These are phyloP conservation scores for Tanozyma kutaoensis DNA, from an alignment of 805 yeast genomes.

Conservation along the genomic window DNA sequence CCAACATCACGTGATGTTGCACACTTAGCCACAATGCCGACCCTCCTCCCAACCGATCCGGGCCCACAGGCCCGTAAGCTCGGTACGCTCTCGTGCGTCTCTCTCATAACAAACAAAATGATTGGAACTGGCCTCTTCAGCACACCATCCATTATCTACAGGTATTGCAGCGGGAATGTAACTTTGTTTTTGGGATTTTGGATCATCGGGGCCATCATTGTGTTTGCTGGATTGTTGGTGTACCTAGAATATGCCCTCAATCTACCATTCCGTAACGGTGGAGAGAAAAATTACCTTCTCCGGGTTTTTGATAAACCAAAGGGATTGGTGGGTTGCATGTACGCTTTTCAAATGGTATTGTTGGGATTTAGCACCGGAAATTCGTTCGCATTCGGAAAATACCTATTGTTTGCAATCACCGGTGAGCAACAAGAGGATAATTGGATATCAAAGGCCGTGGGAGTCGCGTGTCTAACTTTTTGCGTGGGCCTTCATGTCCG, in stretches of 20 bases:
- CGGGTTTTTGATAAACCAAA: conserved; percentile 18
- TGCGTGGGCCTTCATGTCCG: conserved; percentile 34
- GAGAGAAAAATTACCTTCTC: conserved; percentile 26
- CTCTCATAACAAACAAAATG: no score
- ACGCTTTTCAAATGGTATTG: conserved; percentile 40
- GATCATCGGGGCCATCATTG: conserved; percentile 22
- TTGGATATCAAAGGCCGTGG: conserved; percentile 32
- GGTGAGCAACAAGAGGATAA: conserved; percentile 13
- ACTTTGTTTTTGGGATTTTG: conserved; percentile 19
- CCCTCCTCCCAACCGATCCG: no score
- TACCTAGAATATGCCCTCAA: conserved; percentile 27
- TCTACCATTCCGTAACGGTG: conserved; percentile 27
- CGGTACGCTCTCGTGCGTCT: not conserved
- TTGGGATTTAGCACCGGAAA: conserved; percentile 53
- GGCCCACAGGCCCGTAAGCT: not conserved
- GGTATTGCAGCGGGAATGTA: conserved; percentile 26
- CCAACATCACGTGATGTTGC: no score
- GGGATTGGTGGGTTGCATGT: conserved; percentile 23
- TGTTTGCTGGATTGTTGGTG: conserved; percentile 25
- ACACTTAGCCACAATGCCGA: no score
- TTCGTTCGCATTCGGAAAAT: conserved; percentile 52
- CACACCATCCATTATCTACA: no score
- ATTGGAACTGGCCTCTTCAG: no score
- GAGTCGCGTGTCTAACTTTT: conserved; percentile 32
- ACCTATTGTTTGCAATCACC: conserved; percentile 26